Percentiles rank a stretch among this genome's conserved stretches.
Conservation (phyloP, 2,329 filamentous ascomycete species). For the Eutypa lata region DNA sequence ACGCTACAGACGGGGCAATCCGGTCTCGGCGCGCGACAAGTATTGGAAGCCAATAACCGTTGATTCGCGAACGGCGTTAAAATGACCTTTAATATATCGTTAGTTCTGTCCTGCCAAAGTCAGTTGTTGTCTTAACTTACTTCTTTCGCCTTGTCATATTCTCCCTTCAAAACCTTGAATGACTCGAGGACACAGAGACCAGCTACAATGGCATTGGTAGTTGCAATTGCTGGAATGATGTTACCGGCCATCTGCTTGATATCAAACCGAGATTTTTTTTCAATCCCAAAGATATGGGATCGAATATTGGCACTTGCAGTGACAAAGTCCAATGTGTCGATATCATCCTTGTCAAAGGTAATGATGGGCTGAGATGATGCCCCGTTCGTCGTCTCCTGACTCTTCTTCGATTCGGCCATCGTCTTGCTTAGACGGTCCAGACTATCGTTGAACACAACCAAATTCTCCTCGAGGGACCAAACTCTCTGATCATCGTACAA, state of each 20-base stretch:
- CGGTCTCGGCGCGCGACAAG: slow-evolving; percentile 65
- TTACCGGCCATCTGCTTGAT: slow-evolving; percentile 99
- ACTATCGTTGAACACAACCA: slow-evolving; percentile 83
- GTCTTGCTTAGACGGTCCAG: slow-evolving; percentile 73
- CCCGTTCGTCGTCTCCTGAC: slow-evolving; percentile 28
- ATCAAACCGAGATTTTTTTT: slow-evolving; percentile 86
- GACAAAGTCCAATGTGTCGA: slow-evolving; percentile 93
- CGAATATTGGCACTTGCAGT: slow-evolving; percentile 86
- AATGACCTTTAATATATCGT: slow-evolving; percentile 58
- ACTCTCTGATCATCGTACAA: slow-evolving; percentile 66
- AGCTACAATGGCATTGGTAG: slow-evolving; percentile 94
- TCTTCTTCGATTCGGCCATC: slow-evolving; percentile 59
- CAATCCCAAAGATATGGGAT: slow-evolving; percentile 85
- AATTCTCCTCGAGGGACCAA: slow-evolving; percentile 83
- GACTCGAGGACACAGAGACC: slow-evolving; percentile 88
- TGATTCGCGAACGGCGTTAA: slow-evolving; percentile 65
- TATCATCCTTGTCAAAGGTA: slow-evolving; percentile 94
- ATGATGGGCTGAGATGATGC: slow-evolving; percentile 61
- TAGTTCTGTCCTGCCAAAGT: slow-evolving; percentile 4
- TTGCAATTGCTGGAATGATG: slow-evolving; percentile 97
- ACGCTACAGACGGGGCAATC: slow-evolving; percentile 82
- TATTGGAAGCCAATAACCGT: slow-evolving; percentile 57
- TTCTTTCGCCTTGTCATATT: slow-evolving; percentile 72
- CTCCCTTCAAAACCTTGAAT: slow-evolving; percentile 80
- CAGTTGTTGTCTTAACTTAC: slow-evolving; percentile 38